A percentile compares a stretch with the other conserved stretches of the same genome.
phyloP scores from a whole-genome alignment of 331 rosid genomes.

The Rosa hybrid region DNA sequence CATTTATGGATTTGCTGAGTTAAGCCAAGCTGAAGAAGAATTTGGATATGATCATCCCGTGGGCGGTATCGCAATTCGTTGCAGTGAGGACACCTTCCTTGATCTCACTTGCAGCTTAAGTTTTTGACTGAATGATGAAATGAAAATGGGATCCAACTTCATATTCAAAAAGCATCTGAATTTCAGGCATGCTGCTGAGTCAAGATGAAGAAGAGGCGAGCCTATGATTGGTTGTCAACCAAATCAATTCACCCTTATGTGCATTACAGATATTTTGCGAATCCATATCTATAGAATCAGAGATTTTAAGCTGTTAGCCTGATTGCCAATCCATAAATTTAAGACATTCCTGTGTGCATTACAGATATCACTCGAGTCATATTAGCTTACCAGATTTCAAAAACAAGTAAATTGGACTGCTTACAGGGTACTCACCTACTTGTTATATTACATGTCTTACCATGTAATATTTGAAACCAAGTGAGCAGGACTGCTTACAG shows the following conservation, averaged over 20 bases:
- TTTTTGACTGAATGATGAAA: not conserved
- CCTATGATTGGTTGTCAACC: not conserved
- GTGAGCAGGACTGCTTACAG: not conserved
- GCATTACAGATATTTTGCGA: no score
- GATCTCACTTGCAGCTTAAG: no score
- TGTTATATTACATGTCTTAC: not conserved
- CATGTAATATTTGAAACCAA: not conserved
- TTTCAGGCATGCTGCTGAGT: not conserved
- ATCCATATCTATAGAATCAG: not conserved
- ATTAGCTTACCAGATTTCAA: no score
- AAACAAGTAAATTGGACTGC: no score
- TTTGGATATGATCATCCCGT: no score
- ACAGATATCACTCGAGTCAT: not conserved
- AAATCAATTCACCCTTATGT: not conserved
- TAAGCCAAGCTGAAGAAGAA: no score
- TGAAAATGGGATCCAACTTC: not conserved
- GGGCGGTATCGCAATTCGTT: no score
- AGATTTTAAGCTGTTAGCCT: not conserved
- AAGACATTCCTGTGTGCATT: not conserved
- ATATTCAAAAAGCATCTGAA: not conserved
- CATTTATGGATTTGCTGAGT: no score
- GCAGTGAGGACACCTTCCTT: no score
- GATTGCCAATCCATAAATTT: not conserved
- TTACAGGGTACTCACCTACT: not conserved
- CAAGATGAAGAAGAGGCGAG: not conserved